Base-by-base conservation (phyloP, 179 eudicot genomes). In the Amaranthus tricolor region DNA sequence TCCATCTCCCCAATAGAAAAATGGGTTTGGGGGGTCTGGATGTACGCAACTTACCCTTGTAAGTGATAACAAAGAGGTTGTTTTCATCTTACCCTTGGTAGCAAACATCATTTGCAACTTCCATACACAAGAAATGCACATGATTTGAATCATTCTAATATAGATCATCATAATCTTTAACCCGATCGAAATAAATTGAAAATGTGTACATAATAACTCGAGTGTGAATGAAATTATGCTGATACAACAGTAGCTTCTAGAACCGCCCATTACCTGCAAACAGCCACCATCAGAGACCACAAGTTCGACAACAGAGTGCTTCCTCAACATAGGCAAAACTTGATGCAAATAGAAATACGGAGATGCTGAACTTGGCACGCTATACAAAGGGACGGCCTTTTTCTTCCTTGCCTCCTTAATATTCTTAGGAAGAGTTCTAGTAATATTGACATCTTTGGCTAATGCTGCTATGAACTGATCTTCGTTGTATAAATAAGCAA, bases 401-500 rank as follows among this genome's bases (percentile, higher is more conserved):
- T 89, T 89, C 74, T 89, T 89, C 75, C 97, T 88, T 16, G 88
- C 88, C 68, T 89, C 97, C 80, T 94, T 92, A 20, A 92, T 94
- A 82, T 87, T 77, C 84, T 94, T 94, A 5, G 97, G 98, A 74
- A 94, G 94, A 66, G 87, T 89, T 82, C 84, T 94, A 47, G 92
- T 96, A 55, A 94, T 80, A 62, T 79, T 86, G 73, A 92, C 82
- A 78, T 94, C 97, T 74, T 89, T 83, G 49, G 89, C 87, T 77
- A 94, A 77, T 69, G 94, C 92, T 51, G 84, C 85, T 72, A 94
- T 86, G 78, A 94, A 94, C 55, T 92, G 93, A 79, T 90, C 98
- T 89, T 92, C 98, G 52, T 93, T 88, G 61, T 94, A 94, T 62
- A 94, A 84, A 73, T 94, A 94, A n/a, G 97, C 91, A 85, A 94